A percentile compares a stretch with the other conserved stretches of the same genome.
phyloP scores from a whole-genome alignment of 768 basidiomycete genomes.

The Psilocybe cubensis region DNA sequence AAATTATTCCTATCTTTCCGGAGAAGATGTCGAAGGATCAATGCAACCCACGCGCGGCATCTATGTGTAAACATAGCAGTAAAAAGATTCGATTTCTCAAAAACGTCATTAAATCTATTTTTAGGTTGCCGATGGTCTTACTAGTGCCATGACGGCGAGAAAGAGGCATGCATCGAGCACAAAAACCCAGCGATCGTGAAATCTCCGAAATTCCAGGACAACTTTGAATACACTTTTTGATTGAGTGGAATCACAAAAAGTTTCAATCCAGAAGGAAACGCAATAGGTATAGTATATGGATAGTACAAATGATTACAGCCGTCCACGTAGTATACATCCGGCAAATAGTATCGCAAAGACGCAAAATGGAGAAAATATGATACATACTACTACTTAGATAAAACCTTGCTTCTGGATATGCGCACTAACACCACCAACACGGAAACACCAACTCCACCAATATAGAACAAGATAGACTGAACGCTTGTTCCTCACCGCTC shows the following conservation, averaged over 20 bases:
- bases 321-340: not conserved
- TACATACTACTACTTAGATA: not conserved
- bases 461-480: not conserved
- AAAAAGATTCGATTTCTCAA: no score
- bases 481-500: slow-evolving; percentile 8
- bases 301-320: not conserved
- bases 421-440: not conserved
- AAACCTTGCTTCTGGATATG: not conserved
- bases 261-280: not conserved
- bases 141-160: not conserved
- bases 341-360: not conserved
- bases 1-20: not conserved
- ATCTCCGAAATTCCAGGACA: not conserved
- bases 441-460: not conserved
- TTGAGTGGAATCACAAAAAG: not conserved
- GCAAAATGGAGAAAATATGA: not conserved
- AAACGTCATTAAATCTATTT: no score
- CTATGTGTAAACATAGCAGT: no score
- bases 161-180: not conserved
- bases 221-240: no score
- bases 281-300: not conserved
- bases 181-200: not conserved
- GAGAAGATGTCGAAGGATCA: not conserved
- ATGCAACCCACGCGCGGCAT: no score
- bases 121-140: no score